Evolutionary conservation across 2,329 filamentous ascomycete species (phyloP), one percentile per base, ranked within the genome.

Genomic region (Cordyceps cateniannulata): DNA sequence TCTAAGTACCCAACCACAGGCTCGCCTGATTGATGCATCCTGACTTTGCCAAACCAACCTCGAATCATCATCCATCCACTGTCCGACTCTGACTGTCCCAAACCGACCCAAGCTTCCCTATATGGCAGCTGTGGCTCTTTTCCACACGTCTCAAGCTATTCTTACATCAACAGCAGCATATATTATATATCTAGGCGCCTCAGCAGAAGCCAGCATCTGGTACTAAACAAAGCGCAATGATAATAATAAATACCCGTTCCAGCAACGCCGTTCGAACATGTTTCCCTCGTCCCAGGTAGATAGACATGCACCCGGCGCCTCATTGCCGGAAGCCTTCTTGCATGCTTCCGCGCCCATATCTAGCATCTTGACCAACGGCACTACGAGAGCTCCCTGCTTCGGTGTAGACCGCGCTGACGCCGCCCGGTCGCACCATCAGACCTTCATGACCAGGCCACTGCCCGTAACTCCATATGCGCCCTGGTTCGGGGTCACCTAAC

Each of bases 291-390:
- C 44, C 29, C 25, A 27, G 16, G 10, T 8, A 18, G 20, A 45
- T 27, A 40, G 16, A 24, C 38, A 25, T 54, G 40, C 44, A 49
- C 16, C 35, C 16, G 12, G 22, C 2, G 40, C 7, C 32, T 32
- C 14, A 49, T 54, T 54, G 48, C 20, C 42, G 58, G 47, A 60
- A 60, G 1, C 40, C 24, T 12, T 60, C 58, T 32, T 52, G 42
- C 50, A 45, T 22, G n/a, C 38, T 60, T 38, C 50, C 58, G 12
- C 49, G 58, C 10, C 58, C 50, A 22, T 60, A 60, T 48, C 35
- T 14, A 10, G 49, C 16, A 20, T 54, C 50, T 32, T 25, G 50
- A 10, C 18, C 42, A 3, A 42, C 20, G 5, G 24, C 42, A 35
- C 29, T 48, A 12, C 42, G 58, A 29, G 50, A 54, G 24, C 22